A percentile compares a stretch with the other conserved stretches of the same genome.
Conservation (phyloP, 352 stramenopile genomes). For the Globisporangium splendens region DNA sequence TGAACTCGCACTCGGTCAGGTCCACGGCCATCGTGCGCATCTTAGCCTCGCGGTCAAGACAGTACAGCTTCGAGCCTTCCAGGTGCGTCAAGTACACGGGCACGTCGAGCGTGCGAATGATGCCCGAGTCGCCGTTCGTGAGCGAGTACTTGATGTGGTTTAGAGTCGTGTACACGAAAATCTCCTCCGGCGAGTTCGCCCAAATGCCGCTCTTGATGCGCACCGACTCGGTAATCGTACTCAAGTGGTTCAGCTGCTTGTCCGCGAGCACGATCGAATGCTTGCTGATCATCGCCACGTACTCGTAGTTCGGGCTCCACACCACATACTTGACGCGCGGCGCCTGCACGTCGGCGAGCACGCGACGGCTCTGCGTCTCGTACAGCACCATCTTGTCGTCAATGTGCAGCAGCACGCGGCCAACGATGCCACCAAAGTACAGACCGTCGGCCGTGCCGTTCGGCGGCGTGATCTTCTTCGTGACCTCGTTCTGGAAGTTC, state of each 20-base stretch:
- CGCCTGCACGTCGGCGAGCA: constrained; percentile 95
- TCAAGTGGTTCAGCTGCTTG: constrained; percentile 97
- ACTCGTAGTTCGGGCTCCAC: constrained; percentile 96
- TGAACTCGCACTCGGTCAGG: constrained; percentile 99
- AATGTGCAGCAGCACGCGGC: constrained; percentile 95
- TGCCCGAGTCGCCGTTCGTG: constrained; percentile 94
- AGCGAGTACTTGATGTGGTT: constrained; percentile 94
- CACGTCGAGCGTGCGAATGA: constrained; percentile 97
- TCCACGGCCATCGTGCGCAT: constrained; percentile 96
- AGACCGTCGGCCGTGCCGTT: constrained; percentile 94
- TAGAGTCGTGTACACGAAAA: constrained; percentile 99
- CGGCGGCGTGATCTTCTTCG: constrained; percentile 96
- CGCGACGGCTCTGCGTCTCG: constrained; percentile 95
- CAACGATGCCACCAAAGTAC: constrained; percentile 96
- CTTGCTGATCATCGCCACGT: constrained; percentile 97
- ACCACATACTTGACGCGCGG: constrained; percentile 97
- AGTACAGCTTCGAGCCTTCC: constrained; percentile 94
- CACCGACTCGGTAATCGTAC: constrained; percentile 96
- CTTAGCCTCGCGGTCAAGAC: constrained; percentile 97
- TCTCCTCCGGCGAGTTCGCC: constrained; percentile 87
- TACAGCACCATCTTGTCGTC: constrained; percentile 98
- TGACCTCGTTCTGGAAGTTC: constrained; percentile 99
- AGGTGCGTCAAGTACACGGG: constrained; percentile 97
- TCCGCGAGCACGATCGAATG: constrained; percentile 97
- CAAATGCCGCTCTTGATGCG: constrained; percentile 94